Evolutionary conservation across 208 protist species (phyloP).

Genomic region (Tritrichomonas foetus): DNA sequence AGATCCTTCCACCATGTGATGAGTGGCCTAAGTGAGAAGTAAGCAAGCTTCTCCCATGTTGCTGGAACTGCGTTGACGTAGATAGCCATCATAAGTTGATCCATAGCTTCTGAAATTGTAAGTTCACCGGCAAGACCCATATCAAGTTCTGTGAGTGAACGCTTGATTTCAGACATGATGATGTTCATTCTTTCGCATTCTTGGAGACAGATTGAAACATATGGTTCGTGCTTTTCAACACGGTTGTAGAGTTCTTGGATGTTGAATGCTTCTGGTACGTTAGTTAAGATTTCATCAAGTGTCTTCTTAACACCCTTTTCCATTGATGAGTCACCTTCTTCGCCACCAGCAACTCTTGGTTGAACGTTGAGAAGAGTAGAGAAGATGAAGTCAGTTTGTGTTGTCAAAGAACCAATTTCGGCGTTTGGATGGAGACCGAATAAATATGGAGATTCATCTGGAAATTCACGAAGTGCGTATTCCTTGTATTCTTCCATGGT

Average conservation of each 20-base stretch:
- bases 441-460: conserved; percentile 77
- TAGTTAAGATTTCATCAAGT: conserved; percentile 63
- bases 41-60: conserved; percentile 84
- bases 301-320: conserved; percentile 53
- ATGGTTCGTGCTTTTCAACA: conserved; percentile 85
- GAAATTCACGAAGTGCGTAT: conserved; percentile 77
- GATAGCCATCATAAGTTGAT: conserved; percentile 62
- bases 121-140: conserved; percentile 74
- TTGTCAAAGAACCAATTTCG: conserved; percentile 93
- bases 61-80: conserved; percentile 73
- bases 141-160: conserved; percentile 87
- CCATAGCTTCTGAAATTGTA: conserved; percentile 69
- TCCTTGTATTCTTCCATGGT: conserved; percentile 84
- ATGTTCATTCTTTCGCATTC: conserved; percentile 96
- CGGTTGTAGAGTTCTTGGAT: conserved; percentile 59
- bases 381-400: conserved; percentile 82
- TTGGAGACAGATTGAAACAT: conserved; percentile 81
- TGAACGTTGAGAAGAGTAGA: conserved; percentile 84
- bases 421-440: conserved; percentile 97
- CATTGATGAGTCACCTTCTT: conserved; percentile 67
- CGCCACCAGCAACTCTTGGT: conserved; percentile 75
- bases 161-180: conserved; percentile 75
- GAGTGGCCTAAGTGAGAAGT: conserved; percentile 82
- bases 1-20: conserved; percentile 88
- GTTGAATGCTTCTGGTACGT: conserved; percentile 60